Conservation (phyloP, 169 alveolate species). For the Plasmodium sp. region DNA sequence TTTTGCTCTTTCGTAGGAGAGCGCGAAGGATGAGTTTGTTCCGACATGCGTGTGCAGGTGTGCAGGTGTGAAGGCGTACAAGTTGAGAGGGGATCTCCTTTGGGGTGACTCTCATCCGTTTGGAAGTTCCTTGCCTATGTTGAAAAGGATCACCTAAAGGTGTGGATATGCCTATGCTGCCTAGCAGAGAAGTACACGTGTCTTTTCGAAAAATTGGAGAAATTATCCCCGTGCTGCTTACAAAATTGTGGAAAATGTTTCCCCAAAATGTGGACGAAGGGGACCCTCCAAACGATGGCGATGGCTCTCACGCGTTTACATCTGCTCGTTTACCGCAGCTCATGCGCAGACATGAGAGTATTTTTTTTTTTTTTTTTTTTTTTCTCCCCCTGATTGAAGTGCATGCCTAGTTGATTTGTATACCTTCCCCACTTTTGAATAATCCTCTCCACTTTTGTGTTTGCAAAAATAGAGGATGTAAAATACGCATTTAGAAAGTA, state of each 20-base stretch:
- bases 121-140: background rate
- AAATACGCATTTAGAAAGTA: background rate
- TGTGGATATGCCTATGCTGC: background rate
- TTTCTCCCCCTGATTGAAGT: background rate
- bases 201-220: background rate
- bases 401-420: background rate
- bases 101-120: background rate
- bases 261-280: background rate
- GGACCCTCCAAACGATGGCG: background rate
- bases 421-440: background rate
- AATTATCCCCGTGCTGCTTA: background rate
- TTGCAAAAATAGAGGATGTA: background rate
- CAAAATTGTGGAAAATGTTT: background rate
- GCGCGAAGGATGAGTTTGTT: background rate
- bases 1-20: background rate
- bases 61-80: background rate
- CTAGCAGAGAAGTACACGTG: background rate
- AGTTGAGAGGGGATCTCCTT: background rate
- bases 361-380: background rate
- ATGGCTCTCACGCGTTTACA: background rate
- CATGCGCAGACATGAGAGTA: background rate
- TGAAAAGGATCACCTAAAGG: background rate
- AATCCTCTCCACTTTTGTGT: background rate
- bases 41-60: background rate
- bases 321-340: background rate